Base-by-base conservation (phyloP, 495 filamentous ascomycete species). In the Hypoxylon subgilvum region DNA sequence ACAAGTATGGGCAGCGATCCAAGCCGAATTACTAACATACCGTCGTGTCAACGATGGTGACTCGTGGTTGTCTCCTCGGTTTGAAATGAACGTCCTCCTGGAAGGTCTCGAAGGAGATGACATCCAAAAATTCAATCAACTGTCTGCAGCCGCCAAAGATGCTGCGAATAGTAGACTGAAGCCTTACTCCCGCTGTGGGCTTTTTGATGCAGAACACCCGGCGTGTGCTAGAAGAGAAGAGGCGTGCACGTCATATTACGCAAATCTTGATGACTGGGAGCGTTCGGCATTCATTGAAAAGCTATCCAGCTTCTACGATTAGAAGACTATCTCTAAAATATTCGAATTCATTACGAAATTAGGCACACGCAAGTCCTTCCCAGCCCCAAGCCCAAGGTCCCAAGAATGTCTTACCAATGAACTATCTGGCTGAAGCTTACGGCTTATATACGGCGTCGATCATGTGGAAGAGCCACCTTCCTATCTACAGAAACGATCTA, bases 11-110 rank as follows among this genome's bases (percentile, higher is more conserved):
- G 57, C 57, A 6, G 21, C 13, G 3, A 32, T 61, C 18, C 57
- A 61, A 21, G 57, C 38, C 2, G 57, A 61, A 16, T 10, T 54
- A 8, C n/a, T 61, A 18, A 61, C 57, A 4, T 61, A 61, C 30
- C 57, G 57, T 9, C 57, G 57, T 22, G 8, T 54, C 8, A 25
- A 10, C 3, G 49, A 48, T 13, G 21, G 16, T 0, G 57, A 50
- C 10, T 6, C 28, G 6, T 61, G 57, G 50, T 8, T 61, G 21
- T 61, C 57, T 3, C 14, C 35, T 13, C 28, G 31, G 8, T 61
- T 61, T 27, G 21, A 49, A 1, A 54, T 61, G 49, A 6, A 22
- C 10, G 0, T 6, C 13, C 16, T 61, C 9, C 1, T 49, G 0
- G 17, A 10, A 27, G 42, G 19, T 5, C 21, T 61, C 3, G 10